A percentile compares a stretch with the other conserved stretches of the same genome.
phyloP scores from a whole-genome alignment of 768 basidiomycete genomes.

The Serendipita sp. region DNA sequence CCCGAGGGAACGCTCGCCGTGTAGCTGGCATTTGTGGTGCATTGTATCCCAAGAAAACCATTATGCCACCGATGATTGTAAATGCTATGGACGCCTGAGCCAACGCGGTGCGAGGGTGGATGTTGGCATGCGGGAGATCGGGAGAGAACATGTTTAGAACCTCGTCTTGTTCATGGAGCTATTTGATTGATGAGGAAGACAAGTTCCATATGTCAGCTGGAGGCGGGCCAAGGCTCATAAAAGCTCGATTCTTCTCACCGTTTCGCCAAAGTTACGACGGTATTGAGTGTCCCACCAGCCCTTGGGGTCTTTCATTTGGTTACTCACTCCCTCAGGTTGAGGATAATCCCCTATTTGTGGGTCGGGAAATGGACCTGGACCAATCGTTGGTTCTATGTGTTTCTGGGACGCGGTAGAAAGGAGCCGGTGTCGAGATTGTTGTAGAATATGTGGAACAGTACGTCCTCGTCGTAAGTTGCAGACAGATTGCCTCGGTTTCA shows the following conservation, averaged over 20 bases:
- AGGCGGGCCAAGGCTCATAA: slow-evolving; percentile 8
- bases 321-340: slow-evolving; percentile 46
- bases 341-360: slow-evolving; percentile 63
- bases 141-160: slow-evolving; percentile 78
- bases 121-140: slow-evolving; percentile 37
- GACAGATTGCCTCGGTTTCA: background rate
- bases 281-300: slow-evolving; percentile 66
- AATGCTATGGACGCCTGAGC: slow-evolving; percentile 47
- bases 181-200: background rate
- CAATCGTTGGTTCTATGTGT: background rate
- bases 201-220: background rate
- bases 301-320: slow-evolving; percentile 41
- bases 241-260: slow-evolving; percentile 28
- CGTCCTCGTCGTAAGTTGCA: background rate
- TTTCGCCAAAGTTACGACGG: slow-evolving; percentile 67
- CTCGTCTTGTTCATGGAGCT: slow-evolving; percentile 74
- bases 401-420: background rate
- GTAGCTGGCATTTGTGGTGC: slow-evolving; percentile 36
- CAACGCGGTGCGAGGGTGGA: slow-evolving; percentile 42
- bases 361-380: slow-evolving; percentile 19
- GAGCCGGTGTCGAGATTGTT: background rate
- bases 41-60: slow-evolving; percentile 34
- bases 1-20: slow-evolving; percentile 53
- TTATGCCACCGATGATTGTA: slow-evolving; percentile 19
- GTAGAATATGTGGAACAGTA: background rate